Evolutionary conservation across 208 protist genomes (phyloP), one percentile per base, ranked within the genome.

Genomic region (Leishmania amazonensis): DNA sequence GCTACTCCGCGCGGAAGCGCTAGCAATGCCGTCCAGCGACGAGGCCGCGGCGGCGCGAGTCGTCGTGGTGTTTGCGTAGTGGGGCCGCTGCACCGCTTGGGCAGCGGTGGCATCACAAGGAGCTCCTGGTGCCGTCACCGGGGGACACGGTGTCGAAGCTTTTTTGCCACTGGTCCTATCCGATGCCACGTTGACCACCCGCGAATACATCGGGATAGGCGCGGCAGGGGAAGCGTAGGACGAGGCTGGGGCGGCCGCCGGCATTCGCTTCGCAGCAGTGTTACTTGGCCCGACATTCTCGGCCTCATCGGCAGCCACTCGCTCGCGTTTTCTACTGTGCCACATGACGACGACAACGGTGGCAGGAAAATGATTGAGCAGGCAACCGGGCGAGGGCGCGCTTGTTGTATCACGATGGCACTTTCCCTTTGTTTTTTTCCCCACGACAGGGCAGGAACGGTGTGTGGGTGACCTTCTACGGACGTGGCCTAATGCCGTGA

Each of bases 241-340:
- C 42, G 68, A 74, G 45, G 21, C 68, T 9, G 49, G 13, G 72
- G n/a, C 24, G 49, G 31, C 15, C 28, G 24, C 51, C 15, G n/a
- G 49, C 49, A n/a, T 47, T 40, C 49, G 72, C 24, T 76, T 76
- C 51, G 60, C n/a, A 24, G 72, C 24, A 62, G 49, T 45, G 38
- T 38, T n/a, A 40, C 75, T 38, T 42, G 35, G 38, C 11, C 35
- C 38, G 19, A 47, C 54, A 24, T 47, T 78, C 75, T 78, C 53
- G 31, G 31, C 38, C 38, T 49, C 75, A 9, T 51, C 75, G 57
- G 24, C 75, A 35, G 49, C 38, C n/a, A 57, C 54, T 47, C 75
- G 40, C 75, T 78, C 75, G 9, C 75, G 75, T 38, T 78, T 78
- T 64, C 75, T 42, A 31, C 19, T 49, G 75, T 1, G 75, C 19